Evolutionary conservation across 2,329 filamentous ascomycete genomes (phyloP), one percentile per base, ranked within the genome.

Genomic region (Scytalidium lignicola): DNA sequence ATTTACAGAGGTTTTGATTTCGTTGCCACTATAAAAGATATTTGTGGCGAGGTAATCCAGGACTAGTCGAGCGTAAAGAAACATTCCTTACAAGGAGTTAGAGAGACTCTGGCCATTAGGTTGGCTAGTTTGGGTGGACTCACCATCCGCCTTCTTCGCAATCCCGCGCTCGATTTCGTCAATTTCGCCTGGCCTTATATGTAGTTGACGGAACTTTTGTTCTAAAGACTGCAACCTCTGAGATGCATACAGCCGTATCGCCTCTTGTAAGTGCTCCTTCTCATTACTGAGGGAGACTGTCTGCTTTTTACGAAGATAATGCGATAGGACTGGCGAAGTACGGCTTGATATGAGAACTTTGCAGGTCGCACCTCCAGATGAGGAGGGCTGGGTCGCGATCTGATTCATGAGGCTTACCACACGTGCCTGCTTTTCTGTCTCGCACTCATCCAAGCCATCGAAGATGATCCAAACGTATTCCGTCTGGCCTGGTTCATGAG

Each of bases 1-100:
- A 19, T 62, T 28, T 0, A 62, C 51, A 9, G 64, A 56, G 0
- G 21, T 42, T 2, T 48, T 55, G 0, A 69, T 46, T 46, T 68
- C 64, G 1, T 54, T 43, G 0, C 49, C 22, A 10, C 15, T 59
- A 43, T 51, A 56, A 40, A 68, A 67, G 3, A 70, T 55, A 23
- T 68, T 67, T 10, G 39, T 58, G 0, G 55, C 37, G 2, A 70
- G 45, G 22, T 65, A 67, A 18, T 69, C 63, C 2, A 69, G 50
- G 0, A 70, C 65, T 2, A 70, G 56, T 2, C 64, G 53, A 22
- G 67, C 67, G 32, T 60, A 70, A 1, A 70, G 51, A 47, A 70
- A 70, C 65, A 70, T 70, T 2, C 66, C 67, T 67, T 41, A 3
- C 32, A 41, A 47, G 17, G 21, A 45, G 23, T 46, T 18, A 20